phyloP scores from a whole-genome alignment of 108 stramenopile species.

The Nitzschia sp. region DNA sequence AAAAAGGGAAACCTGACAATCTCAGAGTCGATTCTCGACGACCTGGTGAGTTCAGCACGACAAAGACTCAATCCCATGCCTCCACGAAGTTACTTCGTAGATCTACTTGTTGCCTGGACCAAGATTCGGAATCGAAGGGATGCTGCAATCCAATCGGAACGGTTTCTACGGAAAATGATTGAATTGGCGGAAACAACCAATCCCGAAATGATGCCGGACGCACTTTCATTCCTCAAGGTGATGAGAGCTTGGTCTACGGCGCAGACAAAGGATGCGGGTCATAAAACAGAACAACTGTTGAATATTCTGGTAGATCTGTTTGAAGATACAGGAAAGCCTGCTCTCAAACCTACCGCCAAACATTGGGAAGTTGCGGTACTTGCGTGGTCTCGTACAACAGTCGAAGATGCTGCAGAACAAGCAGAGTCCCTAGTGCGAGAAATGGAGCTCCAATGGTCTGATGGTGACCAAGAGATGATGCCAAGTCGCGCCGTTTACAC shows the following conservation, averaged over 20 bases:
- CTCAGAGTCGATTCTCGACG: constrained; percentile 31
- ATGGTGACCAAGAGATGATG: constrained; percentile 24
- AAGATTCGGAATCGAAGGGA: constrained; percentile 15
- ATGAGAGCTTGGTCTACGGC: constrained; percentile 17
- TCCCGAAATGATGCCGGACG: constrained; percentile 27
- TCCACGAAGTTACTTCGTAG: constrained; percentile 28
- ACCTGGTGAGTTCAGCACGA: constrained; percentile 19
- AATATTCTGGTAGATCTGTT: neutral
- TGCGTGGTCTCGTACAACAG: constrained; percentile 29
- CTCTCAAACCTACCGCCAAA: constrained; percentile 17
- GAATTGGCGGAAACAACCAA: constrained; percentile 11
- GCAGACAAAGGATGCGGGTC: neutral
- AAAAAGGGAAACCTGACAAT: constrained; percentile 8
- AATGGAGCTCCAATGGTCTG: constrained; percentile 24
- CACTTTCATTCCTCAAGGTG: constrained; percentile 25
- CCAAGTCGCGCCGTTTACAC: constrained; percentile 27
- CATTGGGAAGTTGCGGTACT: constrained; percentile 3
- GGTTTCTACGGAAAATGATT: constrained; percentile 20
- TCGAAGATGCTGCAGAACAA: constrained; percentile 15
- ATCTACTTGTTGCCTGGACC: constrained; percentile 32
- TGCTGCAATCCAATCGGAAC: constrained; percentile 25
- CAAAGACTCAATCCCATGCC: constrained; percentile 20
- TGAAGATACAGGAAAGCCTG: constrained; percentile 6
- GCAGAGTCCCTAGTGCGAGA: constrained; percentile 17
- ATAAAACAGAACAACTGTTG: neutral